phyloP scores from a whole-genome alignment of 140 eudicot species.

The Cichorium intybus region DNA sequence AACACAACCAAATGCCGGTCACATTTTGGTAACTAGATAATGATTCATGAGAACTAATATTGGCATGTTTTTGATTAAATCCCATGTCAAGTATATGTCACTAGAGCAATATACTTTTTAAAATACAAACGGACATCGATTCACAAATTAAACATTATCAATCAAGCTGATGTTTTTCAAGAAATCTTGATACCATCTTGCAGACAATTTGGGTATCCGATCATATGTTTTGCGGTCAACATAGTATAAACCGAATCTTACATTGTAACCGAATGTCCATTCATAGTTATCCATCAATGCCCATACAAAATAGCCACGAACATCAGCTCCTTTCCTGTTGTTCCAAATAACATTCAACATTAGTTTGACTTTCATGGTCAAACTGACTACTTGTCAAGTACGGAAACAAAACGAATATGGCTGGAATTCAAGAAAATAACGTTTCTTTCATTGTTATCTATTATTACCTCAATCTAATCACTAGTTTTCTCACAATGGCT shows the following conservation, averaged over 20 bases:
- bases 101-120: too few species aligned
- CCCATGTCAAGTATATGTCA: too few species aligned
- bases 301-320: conserved; percentile 85
- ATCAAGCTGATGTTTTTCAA: conserved; percentile 30
- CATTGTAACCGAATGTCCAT: conserved; percentile 49
- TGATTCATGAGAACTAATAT: too few species aligned
- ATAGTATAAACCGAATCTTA: conserved; percentile 53
- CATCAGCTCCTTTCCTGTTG: conserved; percentile 77
- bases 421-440: not conserved
- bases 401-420: not conserved
- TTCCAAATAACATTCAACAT: not conserved
- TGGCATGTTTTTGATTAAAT: too few species aligned
- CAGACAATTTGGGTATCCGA: conserved; percentile 66
- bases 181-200: conserved; percentile 69
- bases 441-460: not conserved
- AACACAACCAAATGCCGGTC: too few species aligned
- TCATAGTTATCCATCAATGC: conserved; percentile 76
- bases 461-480: not conserved
- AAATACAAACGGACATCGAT: too few species aligned
- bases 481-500: not conserved
- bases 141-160: too few species aligned
- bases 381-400: conserved; percentile 7
- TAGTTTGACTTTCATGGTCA: conserved; percentile 16
- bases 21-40: too few species aligned
- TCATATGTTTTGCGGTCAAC: conserved; percentile 55